Base-by-base conservation (phyloP, 2,329 filamentous ascomycete species). In the Diaporthe ilicicola region DNA sequence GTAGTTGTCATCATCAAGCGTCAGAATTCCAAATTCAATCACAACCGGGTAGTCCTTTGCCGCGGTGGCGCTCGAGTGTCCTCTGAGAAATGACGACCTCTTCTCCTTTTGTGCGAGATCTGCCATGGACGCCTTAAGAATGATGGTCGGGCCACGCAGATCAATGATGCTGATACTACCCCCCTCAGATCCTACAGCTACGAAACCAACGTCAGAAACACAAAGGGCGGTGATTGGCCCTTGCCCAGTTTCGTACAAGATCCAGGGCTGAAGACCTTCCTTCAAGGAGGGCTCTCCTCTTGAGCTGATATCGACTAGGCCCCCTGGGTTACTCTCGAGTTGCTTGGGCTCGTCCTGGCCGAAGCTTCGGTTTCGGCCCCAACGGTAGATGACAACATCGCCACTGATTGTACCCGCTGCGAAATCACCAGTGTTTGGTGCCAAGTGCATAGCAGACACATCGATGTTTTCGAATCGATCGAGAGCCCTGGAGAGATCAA, bases 21-120 rank as follows among this genome's bases (percentile, higher is more conserved):
- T 97, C 90, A 99, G 92, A 56, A 97, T 94, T 67, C 94, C 94
- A 82, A 98, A 99, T 78, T 98, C 94, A 34, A 98, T 90, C 37
- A 85, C 87, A 0, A 94, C 94, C 0, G 94, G 90, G 88, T 91
- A 97, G 77, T 98, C 95, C 59, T 86, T 87, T 1, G 83, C 78
- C 5, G 84, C 80, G 6, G 86, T 80, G 29, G 84, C 81, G 65
- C 80, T 83, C 34, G 85, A 87, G 70, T 85, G 87, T 15, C 83
- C 83, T 80, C 87, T 88, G 72, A 91, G 85, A 76, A 98, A 92
- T 67, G 93, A 94, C 2, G 89, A 85, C 34, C 92, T 88, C 80
- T 94, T 97, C 66, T 93, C 91, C n/a, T 88, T 85, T 78, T 93
- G 95, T 39, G 88, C 83, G 73, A 98, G 90, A 6, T 97, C 93